Evolutionary conservation across 805 yeast genomes (phyloP).

Genomic region (Tetrapisispora pingtungensis): DNA sequence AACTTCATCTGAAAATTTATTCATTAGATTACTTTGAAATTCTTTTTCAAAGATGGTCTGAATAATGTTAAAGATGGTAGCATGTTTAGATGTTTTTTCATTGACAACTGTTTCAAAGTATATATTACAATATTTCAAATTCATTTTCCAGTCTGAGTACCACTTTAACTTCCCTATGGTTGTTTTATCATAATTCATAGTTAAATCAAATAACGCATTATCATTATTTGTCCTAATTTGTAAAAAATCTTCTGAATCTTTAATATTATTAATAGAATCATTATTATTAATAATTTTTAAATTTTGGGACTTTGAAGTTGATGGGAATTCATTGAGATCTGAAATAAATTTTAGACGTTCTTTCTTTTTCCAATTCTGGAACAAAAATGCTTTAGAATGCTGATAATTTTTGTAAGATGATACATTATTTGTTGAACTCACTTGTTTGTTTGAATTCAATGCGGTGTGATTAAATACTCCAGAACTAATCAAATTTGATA

Average conservation of each 20-base stretch:
- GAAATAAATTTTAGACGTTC: background rate
- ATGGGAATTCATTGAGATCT: background rate
- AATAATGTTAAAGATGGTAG: background rate
- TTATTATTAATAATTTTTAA: background rate
- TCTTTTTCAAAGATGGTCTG: constrained; percentile 4
- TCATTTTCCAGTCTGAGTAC: constrained; percentile 9
- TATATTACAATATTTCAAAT: constrained; percentile 6
- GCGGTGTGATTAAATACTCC: constrained; percentile 19
- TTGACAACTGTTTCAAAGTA: constrained; percentile 3
- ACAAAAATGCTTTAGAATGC: constrained; percentile 14
- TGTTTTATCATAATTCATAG: background rate
- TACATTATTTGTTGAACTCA: constrained; percentile 24
- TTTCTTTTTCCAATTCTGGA: constrained; percentile 7
- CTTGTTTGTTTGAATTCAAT: constrained; percentile 7
- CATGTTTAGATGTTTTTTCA: background rate
- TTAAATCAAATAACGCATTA: background rate
- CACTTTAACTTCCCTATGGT: constrained; percentile 6
- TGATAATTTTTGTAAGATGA: constrained; percentile 22
- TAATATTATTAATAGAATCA: no score
- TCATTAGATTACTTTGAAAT: constrained; percentile 6
- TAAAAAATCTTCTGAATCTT: background rate
- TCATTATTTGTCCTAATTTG: constrained; percentile 1
- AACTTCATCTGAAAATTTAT: background rate
- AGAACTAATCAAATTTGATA: constrained; percentile 11
- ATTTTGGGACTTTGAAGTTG: background rate